Evolutionary conservation across 345 rosid species (phyloP).

Genomic region (Laguncularia racemosa): DNA sequence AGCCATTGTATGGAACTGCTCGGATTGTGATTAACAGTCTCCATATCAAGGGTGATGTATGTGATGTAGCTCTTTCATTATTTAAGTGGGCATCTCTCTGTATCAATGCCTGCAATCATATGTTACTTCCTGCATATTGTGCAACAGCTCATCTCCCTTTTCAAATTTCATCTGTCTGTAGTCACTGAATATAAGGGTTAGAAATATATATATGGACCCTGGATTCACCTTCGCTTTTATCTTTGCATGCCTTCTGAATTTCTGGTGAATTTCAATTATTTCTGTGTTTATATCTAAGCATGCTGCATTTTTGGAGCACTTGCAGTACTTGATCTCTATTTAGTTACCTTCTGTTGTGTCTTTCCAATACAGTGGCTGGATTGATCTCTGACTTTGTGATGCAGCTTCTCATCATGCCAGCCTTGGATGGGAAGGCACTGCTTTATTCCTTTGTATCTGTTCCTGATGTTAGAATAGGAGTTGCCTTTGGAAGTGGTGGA

Average conservation of each 20-base stretch:
- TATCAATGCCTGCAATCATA: too few species aligned
- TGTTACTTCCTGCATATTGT: too few species aligned
- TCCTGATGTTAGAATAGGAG: slow-evolving; percentile 83
- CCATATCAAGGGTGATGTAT: slow-evolving; percentile 91
- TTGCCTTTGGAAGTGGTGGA: slow-evolving; percentile 97
- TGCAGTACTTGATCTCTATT: background rate
- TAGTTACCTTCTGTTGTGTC: slow-evolving; percentile 1
- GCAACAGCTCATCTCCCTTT: too few species aligned
- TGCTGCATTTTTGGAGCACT: too few species aligned
- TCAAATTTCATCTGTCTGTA: too few species aligned
- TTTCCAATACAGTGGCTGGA: slow-evolving; percentile 7
- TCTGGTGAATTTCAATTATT: too few species aligned
- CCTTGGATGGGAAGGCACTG: slow-evolving; percentile 75
- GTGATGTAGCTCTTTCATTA: slow-evolving; percentile 14
- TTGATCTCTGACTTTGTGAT: slow-evolving; percentile 8
- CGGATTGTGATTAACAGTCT: slow-evolving; percentile 85
- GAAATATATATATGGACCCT: too few species aligned
- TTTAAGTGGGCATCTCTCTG: too few species aligned
- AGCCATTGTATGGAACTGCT: slow-evolving; percentile 80
- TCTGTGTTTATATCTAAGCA: too few species aligned
- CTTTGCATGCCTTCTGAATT: too few species aligned
- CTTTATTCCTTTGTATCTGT: slow-evolving; percentile 72
- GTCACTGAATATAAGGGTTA: too few species aligned
- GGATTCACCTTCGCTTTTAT: too few species aligned
- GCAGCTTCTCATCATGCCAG: slow-evolving; percentile 86